Base-by-base conservation (phyloP, 768 basidiomycete species). In the Calocybe cyanea region DNA sequence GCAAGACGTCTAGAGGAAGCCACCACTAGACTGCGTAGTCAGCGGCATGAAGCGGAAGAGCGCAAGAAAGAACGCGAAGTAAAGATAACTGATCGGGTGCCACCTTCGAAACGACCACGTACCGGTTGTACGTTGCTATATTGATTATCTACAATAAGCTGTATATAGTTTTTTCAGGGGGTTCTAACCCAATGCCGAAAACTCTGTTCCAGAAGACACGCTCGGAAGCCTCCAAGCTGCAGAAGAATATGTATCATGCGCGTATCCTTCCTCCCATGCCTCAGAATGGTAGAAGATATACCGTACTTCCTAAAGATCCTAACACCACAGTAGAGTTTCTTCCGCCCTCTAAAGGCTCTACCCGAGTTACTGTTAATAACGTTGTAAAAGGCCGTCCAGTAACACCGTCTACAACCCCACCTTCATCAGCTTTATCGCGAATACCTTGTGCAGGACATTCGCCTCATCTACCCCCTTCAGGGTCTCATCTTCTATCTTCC, bases 171-270 rank as follows among this genome's bases (percentile, higher is more conserved):
- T 51, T 39, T 23, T 30, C 44, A 75, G 75, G 72, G 70, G 63
- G 63, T 3, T 52, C 58, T 37, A 60, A 58, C 28, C 37, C 62
- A 8, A 72, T 64, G 52, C 81, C 84, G 17, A 89, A 83, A 66
- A 73, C 83, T 13, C 68, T 91, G 15, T 83, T 92, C 54, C 84
- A 90, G 68, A 89, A 86, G 66, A 82, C 87, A 5, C 78, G 78
- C 47, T 71, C 70, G 34, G 85, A 89, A 55, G 82, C 86, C 9
- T 81, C 77, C 20, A 85, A 78, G 61, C 63, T 83, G 37, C 80
- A 82, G 61, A 79, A 76, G 60, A 75, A 76, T 23, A 65, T 87
- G 54, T 83, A 79, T 55, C 66, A 66, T 37, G 60, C 75, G 38
- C 74, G 75, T 35, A 69, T 76, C 47, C 48, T 80, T 24, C 79